Base-by-base conservation (phyloP, 306 rosid genomes). In the Biancaea sappan region DNA sequence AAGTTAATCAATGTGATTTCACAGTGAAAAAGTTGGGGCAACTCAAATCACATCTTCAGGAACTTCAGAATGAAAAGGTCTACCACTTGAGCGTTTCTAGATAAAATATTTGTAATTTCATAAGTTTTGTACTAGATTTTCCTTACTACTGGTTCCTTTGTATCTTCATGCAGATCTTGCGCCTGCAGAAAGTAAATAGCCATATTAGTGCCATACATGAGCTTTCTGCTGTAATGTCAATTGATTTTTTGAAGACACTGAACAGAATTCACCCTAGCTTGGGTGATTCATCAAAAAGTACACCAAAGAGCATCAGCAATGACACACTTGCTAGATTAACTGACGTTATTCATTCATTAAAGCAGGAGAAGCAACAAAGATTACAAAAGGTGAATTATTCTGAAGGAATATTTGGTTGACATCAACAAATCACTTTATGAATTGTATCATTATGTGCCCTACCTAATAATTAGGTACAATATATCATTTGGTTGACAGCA, bases 51-150 rank as follows among this genome's bases (percentile, higher is more conserved):
- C 92, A 88, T 51, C 94, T 94, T 43, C 84, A 86, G 52, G 98
- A 94, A 74, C 94, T 94, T 81, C 96, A 84, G 72, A 84, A 69
- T 41, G 97, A 91, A 77, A 94, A 94, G 97, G 97, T 91, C 28
- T 43, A 47, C 14, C 19, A 18, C 64, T 28, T 32, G 29, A 16
- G 24, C 13, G 32, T 71, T 73, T 80, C 35, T 38, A n/a, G 25
- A 66, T 65, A 75, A 59, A 26, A 16, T 28, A 60, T 25, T 61
- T 54, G 40, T 53, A 51, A 65, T 28, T 59, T 22, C 56, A 5
- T 59, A 44, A 58, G 56, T 38, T 34, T 61, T 54, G 24, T 26
- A 12, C 28, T 28, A 38, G 6, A 13, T 69, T 71, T 51, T 74
- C 51, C 69, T 61, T 29, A 63, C 19, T 47, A 25, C 66, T 81